These are phyloP conservation scores for Candida krabiensis DNA, from an alignment of 805 yeast genomes.

Conservation along the genomic window DNA sequence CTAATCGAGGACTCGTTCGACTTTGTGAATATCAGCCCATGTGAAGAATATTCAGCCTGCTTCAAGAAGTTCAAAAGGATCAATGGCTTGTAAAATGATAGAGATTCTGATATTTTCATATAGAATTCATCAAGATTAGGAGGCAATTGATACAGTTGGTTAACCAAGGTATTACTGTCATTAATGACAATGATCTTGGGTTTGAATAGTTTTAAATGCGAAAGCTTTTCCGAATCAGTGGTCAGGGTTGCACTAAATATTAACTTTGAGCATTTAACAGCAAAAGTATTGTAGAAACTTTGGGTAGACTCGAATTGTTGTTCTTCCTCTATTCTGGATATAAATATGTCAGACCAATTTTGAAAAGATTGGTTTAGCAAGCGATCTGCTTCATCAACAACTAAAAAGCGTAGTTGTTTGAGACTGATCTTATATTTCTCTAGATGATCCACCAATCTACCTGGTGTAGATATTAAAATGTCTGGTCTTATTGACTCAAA, in stretches of 20 bases:
- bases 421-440: conserved; percentile 43
- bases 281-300: conserved; percentile 36
- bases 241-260: conserved; percentile 93
- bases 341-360: conserved; percentile 76
- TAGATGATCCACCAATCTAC: conserved; percentile 79
- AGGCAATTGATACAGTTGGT: conserved; percentile 65
- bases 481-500: conserved; percentile 54
- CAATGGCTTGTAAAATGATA: conserved; percentile 65
- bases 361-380: conserved; percentile 86
- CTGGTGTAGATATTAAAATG: conserved; percentile 71
- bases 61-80: conserved; percentile 57
- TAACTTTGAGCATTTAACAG: conserved; percentile 52
- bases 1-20: conserved; percentile 89
- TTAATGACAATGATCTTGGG: conserved; percentile 81
- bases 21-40: conserved; percentile 63
- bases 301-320: conserved; percentile 28
- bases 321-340: conserved; percentile 37
- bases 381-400: conserved; percentile 82
- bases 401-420: conserved; percentile 55
- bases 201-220: conserved; percentile 62
- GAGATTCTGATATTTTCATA: conserved; percentile 30
- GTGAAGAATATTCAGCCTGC: conserved; percentile 31
- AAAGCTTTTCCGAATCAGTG: conserved; percentile 84
- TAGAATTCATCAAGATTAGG: conserved; percentile 38
- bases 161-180: conserved; percentile 40